Base-by-base conservation (phyloP, 2,329 filamentous ascomycete species). In the Helminthosporium solani region DNA sequence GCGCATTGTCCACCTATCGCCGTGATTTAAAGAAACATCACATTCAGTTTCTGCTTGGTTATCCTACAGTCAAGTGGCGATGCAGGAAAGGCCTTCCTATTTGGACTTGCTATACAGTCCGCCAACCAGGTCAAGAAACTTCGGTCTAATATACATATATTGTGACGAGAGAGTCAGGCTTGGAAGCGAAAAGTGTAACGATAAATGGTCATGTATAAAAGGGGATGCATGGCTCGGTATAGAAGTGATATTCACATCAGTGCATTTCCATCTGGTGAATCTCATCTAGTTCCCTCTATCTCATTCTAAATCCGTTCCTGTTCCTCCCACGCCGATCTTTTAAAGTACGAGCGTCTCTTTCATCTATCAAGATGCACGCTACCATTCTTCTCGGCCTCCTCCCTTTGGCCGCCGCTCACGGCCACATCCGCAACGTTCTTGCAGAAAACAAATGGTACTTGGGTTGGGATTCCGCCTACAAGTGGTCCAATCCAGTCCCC, bases 391-490 rank as follows among this genome's bases (percentile, higher is more conserved):
- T 56, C n/a, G 45, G 53, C 21, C 49, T 60, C 16, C 48, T 52
- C 5, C 39, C 61, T 15, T 55, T 65, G 19, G 52, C 57, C 30
- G 46, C 63, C 33, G 64, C 61, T 28, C 65, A 69, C 52, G 64
- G 66, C 37, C 59, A 66, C 44, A 61, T 69, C 40, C 47, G 52
- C 9, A 57, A 52, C 25, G 61, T 68, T 49, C 39, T 58, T 33
- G 63, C 56, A 27, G 61, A 63, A 39, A 58, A 63, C 46, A 51
- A 47, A 16, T 54, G 50, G 40, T 67, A 64, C 54, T 48, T 53
- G 14, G 66, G 66, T 33, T 68, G 60, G 60, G 61, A 67, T 43
- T 57, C 64, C 9, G 57, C 53, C 4, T 49, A 64, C 37, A 53
- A 57, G 40, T 67, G 64, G 54, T 55, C 64, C 44, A 62, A 37